Evolutionary conservation across 768 basidiomycete genomes (phyloP).

Genomic region (Tephrocybe rancida): DNA sequence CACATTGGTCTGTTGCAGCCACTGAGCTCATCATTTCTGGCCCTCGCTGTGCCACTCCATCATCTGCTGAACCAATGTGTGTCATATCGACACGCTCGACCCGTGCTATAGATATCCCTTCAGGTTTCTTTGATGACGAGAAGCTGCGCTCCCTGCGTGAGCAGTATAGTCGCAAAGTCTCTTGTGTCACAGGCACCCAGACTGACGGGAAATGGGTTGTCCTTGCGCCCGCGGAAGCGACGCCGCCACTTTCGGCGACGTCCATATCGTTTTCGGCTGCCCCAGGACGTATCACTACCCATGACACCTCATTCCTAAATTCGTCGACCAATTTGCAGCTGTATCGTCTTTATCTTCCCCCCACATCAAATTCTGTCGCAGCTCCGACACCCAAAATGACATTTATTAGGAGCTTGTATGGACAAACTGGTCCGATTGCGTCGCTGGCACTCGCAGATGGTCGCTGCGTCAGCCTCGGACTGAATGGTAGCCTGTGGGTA

Average conservation of each 20-base stretch:
- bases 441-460: constrained; percentile 79
- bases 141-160: constrained; percentile 66
- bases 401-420: constrained; percentile 73
- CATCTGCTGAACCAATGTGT: constrained; percentile 36
- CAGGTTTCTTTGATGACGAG: constrained; percentile 70
- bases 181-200: constrained; percentile 68
- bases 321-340: constrained; percentile 66
- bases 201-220: constrained; percentile 89
- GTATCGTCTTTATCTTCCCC: constrained; percentile 70
- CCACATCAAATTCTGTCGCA: constrained; percentile 44
- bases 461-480: constrained; percentile 75
- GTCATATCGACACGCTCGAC: constrained; percentile 63
- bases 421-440: constrained; percentile 66
- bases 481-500: constrained; percentile 78
- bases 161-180: constrained; percentile 80
- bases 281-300: constrained; percentile 1
- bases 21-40: constrained; percentile 74
- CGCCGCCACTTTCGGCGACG: constrained; percentile 18
- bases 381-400: constrained; percentile 62
- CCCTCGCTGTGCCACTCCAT: constrained; percentile 10
- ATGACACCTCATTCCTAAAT: constrained; percentile 19
- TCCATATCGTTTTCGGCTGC: constrained; percentile 18
- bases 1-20: constrained; percentile 78
- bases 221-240: constrained; percentile 58
- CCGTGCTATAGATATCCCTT: constrained; percentile 71